Evolutionary conservation across 1,284 basidiomycete species (phyloP), one percentile per base, ranked within the genome.

Genomic region (Sanghuangporus sanghuang): DNA sequence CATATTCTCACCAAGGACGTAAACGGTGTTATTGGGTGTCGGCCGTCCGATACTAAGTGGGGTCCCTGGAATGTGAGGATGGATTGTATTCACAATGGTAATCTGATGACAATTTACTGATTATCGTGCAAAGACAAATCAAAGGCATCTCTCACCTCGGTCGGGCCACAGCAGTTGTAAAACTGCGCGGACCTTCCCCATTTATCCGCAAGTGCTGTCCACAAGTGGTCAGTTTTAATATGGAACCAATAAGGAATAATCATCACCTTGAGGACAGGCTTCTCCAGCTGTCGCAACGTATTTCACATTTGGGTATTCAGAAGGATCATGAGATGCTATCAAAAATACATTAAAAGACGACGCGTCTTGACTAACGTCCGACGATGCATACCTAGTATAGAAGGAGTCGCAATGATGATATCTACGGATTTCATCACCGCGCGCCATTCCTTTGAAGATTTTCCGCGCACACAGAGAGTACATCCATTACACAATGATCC

Each of bases 1-100:
- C 73, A 81, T 75, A 61, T 79, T 72, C 50, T 84, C 81, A 68
- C 83, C 81, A 32, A 85, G 73, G 40, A 85, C 73, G 69, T 85
- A 85, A 9, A 85, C 81, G 35, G 75, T 83, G 68, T 82, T 85
- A 69, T 86, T 86, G 4, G 83, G 83, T 2, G 80, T 82, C 4
- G 84, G 84, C 54, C 73, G 75, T n/a, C 83, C 84, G 52, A 85
- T 85, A 56, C 77, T 79, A 36, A 85, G 67, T 12, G 74, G 69
- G 23, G 75, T 68, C 12, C 79, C 80, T 16, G 77, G 68, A 16
- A 72, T 69, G 69, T 85, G 82, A 16, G 78, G 72, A 42, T 82
- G 80, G 70, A 82, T 79, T 1, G 84, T 85, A 67, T 85, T 85
- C 11, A 84, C 79, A 66, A 86, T 85, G 1, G 84, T 85, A 39